Conservation (phyloP, 306 rosid species). For the Canavalia ensiformis region DNA sequence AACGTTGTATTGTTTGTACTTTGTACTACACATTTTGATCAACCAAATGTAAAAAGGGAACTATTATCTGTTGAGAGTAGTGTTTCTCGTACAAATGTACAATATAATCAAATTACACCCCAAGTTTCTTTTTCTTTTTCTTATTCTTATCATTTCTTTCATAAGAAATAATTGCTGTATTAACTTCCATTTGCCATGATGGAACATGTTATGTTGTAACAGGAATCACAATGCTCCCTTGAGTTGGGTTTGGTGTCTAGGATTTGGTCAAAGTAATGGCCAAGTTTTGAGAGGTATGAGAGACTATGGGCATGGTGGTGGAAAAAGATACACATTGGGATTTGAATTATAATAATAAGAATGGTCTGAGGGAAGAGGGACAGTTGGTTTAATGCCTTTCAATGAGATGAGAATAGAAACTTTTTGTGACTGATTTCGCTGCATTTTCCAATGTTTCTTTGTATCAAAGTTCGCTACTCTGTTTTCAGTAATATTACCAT, state of each 20-base stretch:
- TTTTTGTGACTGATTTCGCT: constrained; percentile 47
- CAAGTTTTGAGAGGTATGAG: constrained; percentile 19
- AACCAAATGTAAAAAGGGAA: constrained; percentile 35
- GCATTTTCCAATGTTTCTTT: constrained; percentile 59
- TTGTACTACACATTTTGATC: constrained; percentile 34
- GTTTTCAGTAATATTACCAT: constrained; percentile 2
- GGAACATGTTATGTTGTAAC: constrained; percentile 32
- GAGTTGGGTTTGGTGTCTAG: constrained; percentile 22
- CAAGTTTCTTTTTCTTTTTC: not conserved
- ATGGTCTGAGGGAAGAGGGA: constrained; percentile 45
- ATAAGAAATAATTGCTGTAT: constrained; percentile 5
- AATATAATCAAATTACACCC: not conserved
- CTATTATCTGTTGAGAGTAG: not conserved
- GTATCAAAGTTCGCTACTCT: constrained; percentile 46
- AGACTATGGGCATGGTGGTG: constrained; percentile 33
- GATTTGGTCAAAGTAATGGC: constrained; percentile 40
- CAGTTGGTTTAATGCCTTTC: constrained; percentile 49
- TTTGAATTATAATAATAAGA: constrained; percentile 59
- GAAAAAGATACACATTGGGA: constrained; percentile 63
- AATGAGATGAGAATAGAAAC: constrained; percentile 54
- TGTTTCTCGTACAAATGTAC: not conserved
- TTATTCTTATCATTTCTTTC: not conserved
- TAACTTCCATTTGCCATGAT: not conserved
- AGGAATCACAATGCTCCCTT: constrained; percentile 20
- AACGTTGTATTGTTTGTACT: constrained; percentile 1